Percentiles rank a stretch among this genome's conserved stretches.
Conservation (phyloP, 1,284 basidiomycete species). For the Cutaneotrichosporon spelunceum region DNA sequence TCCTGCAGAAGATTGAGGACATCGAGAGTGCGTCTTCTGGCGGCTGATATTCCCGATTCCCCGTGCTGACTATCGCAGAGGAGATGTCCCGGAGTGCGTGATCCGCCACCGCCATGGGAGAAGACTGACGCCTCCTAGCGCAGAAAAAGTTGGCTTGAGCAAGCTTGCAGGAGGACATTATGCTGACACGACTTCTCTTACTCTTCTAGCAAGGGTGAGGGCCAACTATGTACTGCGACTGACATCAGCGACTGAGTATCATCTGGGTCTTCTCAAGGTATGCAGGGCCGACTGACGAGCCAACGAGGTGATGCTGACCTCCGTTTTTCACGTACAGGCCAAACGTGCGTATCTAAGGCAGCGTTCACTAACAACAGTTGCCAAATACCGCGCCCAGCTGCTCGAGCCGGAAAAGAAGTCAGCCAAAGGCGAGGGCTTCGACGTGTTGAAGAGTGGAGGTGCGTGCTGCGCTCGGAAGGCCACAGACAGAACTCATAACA, state of each 20-base stretch:
- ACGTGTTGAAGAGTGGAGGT: constrained; percentile 85
- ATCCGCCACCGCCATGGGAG: background rate
- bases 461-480: constrained; percentile 20
- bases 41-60: background rate
- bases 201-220: constrained; percentile 26
- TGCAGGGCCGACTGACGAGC: background rate
- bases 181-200: constrained; percentile 6
- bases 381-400: constrained; percentile 83
- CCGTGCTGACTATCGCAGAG: constrained; percentile 57
- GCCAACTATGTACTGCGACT: background rate
- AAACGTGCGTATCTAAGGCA: constrained; percentile 32
- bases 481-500: constrained; percentile 23
- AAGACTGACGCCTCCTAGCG: constrained; percentile 55
- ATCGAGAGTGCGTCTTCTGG: constrained; percentile 69
- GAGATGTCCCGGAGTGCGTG: constrained; percentile 88
- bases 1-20: constrained; percentile 92
- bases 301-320: constrained; percentile 13
- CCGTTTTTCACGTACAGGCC: constrained; percentile 25
- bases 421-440: constrained; percentile 80
- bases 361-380: constrained; percentile 53
- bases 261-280: constrained; percentile 57
- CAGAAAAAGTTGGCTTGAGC: constrained; percentile 83
- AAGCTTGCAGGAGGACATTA: background rate
- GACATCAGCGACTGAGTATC: constrained; percentile 75
- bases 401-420: constrained; percentile 77